A percentile compares a stretch with the other conserved stretches of the same genome.
Evolutionary conservation across 1,139 yeast species (phyloP).

Genomic region (Suhomyces panamericanus): DNA sequence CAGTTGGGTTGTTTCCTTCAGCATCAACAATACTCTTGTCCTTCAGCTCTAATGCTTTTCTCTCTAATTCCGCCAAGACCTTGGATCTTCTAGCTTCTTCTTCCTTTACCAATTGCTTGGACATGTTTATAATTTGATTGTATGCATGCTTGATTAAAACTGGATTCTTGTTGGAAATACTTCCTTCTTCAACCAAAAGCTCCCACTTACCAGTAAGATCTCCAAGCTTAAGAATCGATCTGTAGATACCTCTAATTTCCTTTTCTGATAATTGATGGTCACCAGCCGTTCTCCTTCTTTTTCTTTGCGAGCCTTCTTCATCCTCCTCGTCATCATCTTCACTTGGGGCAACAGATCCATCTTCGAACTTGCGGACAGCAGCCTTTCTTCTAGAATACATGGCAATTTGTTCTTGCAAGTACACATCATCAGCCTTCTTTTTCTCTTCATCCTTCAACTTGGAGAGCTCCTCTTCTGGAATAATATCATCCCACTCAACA

Average conservation of each 20-base stretch:
- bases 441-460: slow-evolving; percentile 91
- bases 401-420: slow-evolving; percentile 84
- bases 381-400: slow-evolving; percentile 81
- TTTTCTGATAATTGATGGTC: slow-evolving; percentile 72
- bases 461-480: slow-evolving; percentile 90
- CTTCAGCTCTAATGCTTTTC: slow-evolving; percentile 59
- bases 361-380: slow-evolving; percentile 56
- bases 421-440: slow-evolving; percentile 80
- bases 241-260: slow-evolving; percentile 84
- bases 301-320: slow-evolving; percentile 31
- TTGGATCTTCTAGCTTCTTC: slow-evolving; percentile 66
- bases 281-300: slow-evolving; percentile 39
- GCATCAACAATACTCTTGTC: slow-evolving; percentile 27
- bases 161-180: slow-evolving; percentile 81
- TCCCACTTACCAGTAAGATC: slow-evolving; percentile 83
- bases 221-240: slow-evolving; percentile 80
- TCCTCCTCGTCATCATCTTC: slow-evolving; percentile 44
- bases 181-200: slow-evolving; percentile 85
- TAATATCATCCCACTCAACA: slow-evolving; percentile 98
- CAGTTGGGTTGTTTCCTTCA: slow-evolving; percentile 31
- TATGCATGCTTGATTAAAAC: slow-evolving; percentile 78
- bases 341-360: slow-evolving; percentile 18
- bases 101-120: slow-evolving; percentile 61
- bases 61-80: slow-evolving; percentile 59
- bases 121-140: slow-evolving; percentile 62